A percentile compares a stretch with the other conserved stretches of the same genome.
These are phyloP conservation scores for Asterionellopsis glacialis DNA, from an alignment of 108 stramenopile genomes.

Conservation along the genomic window DNA sequence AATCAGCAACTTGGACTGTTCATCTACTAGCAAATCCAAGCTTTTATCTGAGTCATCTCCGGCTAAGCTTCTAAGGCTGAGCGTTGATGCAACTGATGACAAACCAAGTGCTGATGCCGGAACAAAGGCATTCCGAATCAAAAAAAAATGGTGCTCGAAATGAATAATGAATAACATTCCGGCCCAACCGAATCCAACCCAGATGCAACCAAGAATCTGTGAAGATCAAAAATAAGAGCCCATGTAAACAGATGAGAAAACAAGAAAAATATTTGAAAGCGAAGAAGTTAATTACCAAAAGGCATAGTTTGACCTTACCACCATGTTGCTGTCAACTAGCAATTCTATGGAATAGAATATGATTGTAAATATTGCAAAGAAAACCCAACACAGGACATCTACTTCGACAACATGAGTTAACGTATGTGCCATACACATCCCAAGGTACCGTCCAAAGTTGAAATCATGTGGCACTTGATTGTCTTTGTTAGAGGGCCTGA, in stretches of 20 bases:
- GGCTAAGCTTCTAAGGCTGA: too few species aligned
- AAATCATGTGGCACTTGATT: conserved; percentile 20
- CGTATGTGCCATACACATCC: conserved; percentile 13
- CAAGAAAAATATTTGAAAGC: neutral
- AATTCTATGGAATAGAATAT: conserved; percentile 12
- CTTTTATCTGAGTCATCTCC: neutral
- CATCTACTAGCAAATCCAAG: neutral
- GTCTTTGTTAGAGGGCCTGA: conserved; percentile 13
- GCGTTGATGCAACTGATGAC: neutral
- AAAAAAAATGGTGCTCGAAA: conserved; percentile 24
- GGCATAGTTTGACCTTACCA: conserved; percentile 5
- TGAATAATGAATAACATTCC: conserved; percentile 14
- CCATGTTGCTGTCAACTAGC: conserved; percentile 7
- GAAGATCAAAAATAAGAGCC: neutral
- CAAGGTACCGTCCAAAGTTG: conserved; percentile 33
- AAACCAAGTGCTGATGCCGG: neutral
- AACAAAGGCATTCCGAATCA: conserved; percentile 13
- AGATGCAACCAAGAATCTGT: conserved; percentile 28
- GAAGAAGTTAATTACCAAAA: neutral
- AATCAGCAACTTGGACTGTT: neutral
- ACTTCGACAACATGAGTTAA: conserved; percentile 32
- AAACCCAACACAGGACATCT: conserved; percentile 18
- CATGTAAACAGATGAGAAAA: neutral
- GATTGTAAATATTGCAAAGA: conserved; percentile 26
- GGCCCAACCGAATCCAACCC: conserved; percentile 24